Conservation (phyloP, 805 yeast genomes). For the Ogataea haglerorum region DNA sequence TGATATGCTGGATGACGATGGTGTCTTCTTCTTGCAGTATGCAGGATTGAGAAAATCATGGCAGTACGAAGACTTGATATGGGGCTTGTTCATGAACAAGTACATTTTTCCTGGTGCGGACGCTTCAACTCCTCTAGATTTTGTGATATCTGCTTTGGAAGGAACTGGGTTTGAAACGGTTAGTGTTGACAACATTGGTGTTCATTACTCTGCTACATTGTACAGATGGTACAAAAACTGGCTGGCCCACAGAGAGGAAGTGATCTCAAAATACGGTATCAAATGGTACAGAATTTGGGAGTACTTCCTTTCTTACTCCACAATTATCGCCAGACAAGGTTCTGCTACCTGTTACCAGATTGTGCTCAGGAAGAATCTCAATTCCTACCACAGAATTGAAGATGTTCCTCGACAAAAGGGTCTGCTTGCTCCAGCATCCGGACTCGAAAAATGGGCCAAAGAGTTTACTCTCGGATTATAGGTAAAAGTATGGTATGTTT, state of each 20-base stretch:
- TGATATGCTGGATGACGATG: conserved; percentile 89
- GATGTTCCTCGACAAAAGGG: conserved; percentile 79
- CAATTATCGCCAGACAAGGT: conserved; percentile 88
- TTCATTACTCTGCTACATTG: conserved; percentile 84
- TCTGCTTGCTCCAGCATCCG: conserved; percentile 52
- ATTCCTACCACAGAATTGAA: conserved; percentile 78
- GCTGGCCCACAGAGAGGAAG: conserved; percentile 77
- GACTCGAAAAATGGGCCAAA: conserved; percentile 59
- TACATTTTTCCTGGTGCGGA: conserved; percentile 97
- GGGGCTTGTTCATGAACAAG: conserved; percentile 97
- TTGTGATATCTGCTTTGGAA: conserved; percentile 73
- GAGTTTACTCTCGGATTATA: conserved; percentile 4
- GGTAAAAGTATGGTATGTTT: not conserved
- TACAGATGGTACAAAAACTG: conserved; percentile 96
- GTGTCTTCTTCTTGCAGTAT: conserved; percentile 79
- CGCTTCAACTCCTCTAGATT: conserved; percentile 90
- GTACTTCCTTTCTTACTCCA: conserved; percentile 77
- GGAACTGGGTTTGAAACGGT: conserved; percentile 84
- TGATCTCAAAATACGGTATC: conserved; percentile 73
- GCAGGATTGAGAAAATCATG: conserved; percentile 88
- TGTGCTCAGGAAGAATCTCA: conserved; percentile 84
- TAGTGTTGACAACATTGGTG: conserved; percentile 83
- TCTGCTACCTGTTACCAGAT: conserved; percentile 90
- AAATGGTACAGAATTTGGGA: conserved; percentile 96
- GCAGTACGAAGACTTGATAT: conserved; percentile 91